Percentiles rank a stretch among this genome's conserved stretches.
phyloP scores from a whole-genome alignment of 106 monocot species.

The Cymbidium sinense region DNA sequence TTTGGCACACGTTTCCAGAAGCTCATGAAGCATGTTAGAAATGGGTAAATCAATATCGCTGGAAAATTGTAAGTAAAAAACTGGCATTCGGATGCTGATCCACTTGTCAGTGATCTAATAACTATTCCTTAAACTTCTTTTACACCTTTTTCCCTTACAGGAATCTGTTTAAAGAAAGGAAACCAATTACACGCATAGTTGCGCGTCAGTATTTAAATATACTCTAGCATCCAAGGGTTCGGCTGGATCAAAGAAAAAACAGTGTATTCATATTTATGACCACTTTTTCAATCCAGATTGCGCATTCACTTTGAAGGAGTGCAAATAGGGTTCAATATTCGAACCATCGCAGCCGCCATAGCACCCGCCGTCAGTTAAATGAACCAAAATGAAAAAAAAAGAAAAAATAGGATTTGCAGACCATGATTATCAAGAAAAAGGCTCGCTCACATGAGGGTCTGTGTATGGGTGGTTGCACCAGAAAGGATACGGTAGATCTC shows the following conservation, averaged over 20 bases:
- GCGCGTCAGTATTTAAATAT: not conserved
- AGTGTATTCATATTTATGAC: not conserved
- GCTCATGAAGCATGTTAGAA: not conserved
- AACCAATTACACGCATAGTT: not conserved
- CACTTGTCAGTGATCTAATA: not conserved
- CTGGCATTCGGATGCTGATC: not conserved
- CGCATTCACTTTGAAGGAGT: not conserved
- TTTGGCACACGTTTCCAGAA: not conserved
- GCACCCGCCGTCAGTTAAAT: not conserved
- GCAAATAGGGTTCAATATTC: not conserved
- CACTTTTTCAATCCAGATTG: not conserved
- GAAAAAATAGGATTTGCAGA: not conserved
- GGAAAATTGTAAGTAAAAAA: not conserved
- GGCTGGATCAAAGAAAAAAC: not conserved
- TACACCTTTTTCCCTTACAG: not conserved
- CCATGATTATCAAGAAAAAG: not conserved
- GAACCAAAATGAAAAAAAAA: not conserved
- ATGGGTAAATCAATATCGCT: not conserved
- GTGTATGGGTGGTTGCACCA: constrained; percentile 42
- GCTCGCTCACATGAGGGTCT: constrained; percentile 55
- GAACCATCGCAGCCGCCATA: not conserved
- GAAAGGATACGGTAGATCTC: constrained; percentile 57
- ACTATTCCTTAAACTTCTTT: not conserved
- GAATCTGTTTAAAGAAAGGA: not conserved
- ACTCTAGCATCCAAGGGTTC: not conserved